Evolutionary conservation across 129 eudicot genomes (phyloP), one percentile per base, ranked within the genome.

Genomic region (sunflower (Helianthus annuus)): DNA sequence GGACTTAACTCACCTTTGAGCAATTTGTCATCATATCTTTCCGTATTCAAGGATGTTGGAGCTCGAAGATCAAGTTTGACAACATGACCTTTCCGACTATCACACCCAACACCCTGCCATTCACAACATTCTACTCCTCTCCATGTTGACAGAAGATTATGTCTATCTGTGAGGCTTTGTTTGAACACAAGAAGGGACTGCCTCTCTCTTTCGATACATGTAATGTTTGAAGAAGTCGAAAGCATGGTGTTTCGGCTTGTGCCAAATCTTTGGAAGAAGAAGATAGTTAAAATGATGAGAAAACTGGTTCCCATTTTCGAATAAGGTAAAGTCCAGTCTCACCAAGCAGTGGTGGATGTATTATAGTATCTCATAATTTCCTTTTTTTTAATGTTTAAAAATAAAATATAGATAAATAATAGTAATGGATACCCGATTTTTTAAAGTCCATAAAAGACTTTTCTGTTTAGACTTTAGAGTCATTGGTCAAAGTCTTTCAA

Each of bases 61-160:
- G 48, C 15, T n/a, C 29, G 48, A 63, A 63, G 68, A 63, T 63
- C 68, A 63, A 54, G 48, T 36, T 38, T 63, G 1, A 38, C 29
- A 14, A 63, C 68, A 63, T 36, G 68, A 14, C 49, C 68, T 1
- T n/a, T 63, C n/a, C 24, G 27, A 5, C 6, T n/a, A 14, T 63
- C 68, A 15, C 68, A 63, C 51, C 3, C 54, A 11, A 48, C 54
- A 12, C 54, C 54, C 4, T 7, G 45, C 68, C 51, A 39, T 15
- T 63, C 49, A 39, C 51, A 63, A 14, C 68, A 63, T 38, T 63
- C 51, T 63, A 39, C 51, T 1, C 51, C 68, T n/a, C 45, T 63
- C 68, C 68, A 63, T 63, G 68, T 38, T 63, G 29, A 63, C 51
- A 63, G 10, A 15, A 48, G 68, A 38, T 63, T 38, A 27, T 7